Conservation (phyloP, 805 yeast species). For the Wickerhamiella hasegawae region DNA sequence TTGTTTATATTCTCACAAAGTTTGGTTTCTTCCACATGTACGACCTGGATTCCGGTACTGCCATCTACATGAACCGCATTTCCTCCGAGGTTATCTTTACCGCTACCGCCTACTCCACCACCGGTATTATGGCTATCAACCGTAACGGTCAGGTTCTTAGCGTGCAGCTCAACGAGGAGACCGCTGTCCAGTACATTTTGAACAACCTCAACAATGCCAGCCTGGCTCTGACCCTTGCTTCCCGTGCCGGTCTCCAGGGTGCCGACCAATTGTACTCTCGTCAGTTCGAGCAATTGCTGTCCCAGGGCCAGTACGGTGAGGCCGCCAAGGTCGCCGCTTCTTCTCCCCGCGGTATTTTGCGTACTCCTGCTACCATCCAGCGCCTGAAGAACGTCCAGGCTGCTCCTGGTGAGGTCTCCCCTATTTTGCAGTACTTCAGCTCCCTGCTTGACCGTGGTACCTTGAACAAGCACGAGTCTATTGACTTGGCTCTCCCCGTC, state of each 20-base stretch:
- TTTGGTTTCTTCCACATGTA: slow-evolving; percentile 92
- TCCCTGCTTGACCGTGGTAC: slow-evolving; percentile 85
- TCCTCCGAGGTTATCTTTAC: slow-evolving; percentile 93
- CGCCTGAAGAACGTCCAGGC: slow-evolving; percentile 82
- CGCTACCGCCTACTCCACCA: slow-evolving; percentile 53
- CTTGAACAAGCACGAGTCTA: slow-evolving; percentile 79
- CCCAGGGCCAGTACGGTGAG: slow-evolving; percentile 71
- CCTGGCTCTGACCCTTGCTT: slow-evolving; percentile 73
- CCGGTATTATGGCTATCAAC: slow-evolving; percentile 86
- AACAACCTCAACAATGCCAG: slow-evolving; percentile 73
- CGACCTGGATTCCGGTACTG: slow-evolving; percentile 83
- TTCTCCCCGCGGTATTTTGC: slow-evolving; percentile 58
- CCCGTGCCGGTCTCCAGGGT: slow-evolving; percentile 94
- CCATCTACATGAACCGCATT: slow-evolving; percentile 88
- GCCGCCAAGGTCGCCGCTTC: slow-evolving; percentile 98
- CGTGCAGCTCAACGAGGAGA: slow-evolving; percentile 72
- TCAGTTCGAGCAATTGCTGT: slow-evolving; percentile 75
- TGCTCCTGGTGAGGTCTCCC: slow-evolving; percentile 88
- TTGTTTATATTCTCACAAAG: slow-evolving; percentile 79
- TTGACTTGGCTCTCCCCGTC: slow-evolving; percentile 90
- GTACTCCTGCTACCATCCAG: slow-evolving; percentile 89
- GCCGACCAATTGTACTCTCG: slow-evolving; percentile 84
- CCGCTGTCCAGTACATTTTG: slow-evolving; percentile 77
- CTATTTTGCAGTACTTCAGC: slow-evolving; percentile 82
- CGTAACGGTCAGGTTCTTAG: slow-evolving; percentile 90